phyloP scores from a whole-genome alignment of 371 early-diverging fungal genomes.

The Lichtheimia corymbifera region DNA sequence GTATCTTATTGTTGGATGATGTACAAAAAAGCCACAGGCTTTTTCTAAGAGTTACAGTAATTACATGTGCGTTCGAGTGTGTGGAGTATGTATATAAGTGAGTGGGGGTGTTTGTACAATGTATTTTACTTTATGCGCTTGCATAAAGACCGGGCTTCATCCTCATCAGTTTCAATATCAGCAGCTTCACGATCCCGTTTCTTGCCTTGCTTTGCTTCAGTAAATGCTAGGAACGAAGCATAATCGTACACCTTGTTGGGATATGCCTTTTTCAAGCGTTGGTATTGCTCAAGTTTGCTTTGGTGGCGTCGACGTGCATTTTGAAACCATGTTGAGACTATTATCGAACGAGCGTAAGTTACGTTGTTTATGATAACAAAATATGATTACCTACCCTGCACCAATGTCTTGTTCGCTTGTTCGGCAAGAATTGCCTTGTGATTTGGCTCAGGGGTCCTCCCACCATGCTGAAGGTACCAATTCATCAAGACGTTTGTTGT shows the following conservation, averaged over 20 bases:
- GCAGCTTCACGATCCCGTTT: not conserved
- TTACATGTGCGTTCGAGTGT: no score
- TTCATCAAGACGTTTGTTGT: conserved; percentile 34
- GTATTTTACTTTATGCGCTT: not conserved
- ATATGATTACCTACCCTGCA: conserved; percentile 28
- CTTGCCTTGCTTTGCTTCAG: conserved; percentile 3
- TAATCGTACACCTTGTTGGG: conserved; percentile 32
- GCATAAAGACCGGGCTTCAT: not conserved
- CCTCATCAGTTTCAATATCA: not conserved
- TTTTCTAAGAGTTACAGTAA: no score
- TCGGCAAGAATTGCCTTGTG: conserved; percentile 23
- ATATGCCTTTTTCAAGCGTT: conserved; percentile 11
- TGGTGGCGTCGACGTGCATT: conserved; percentile 41
- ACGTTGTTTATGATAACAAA: not conserved
- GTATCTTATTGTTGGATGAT: no score
- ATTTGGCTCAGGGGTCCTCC: conserved; percentile 27
- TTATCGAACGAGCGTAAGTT: not conserved
- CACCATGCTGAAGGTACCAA: conserved; percentile 34
- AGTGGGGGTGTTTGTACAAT: not conserved
- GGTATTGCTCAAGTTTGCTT: conserved; percentile 26
- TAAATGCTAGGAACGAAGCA: conserved; percentile 25
- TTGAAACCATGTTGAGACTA: conserved; percentile 51
- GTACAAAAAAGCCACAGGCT: no score
- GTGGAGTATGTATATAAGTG: no score
- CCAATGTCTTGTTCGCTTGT: conserved; percentile 24